Conservation (phyloP, 2,329 filamentous ascomycete genomes). For the Arthrobotrys pseudoclavata region DNA sequence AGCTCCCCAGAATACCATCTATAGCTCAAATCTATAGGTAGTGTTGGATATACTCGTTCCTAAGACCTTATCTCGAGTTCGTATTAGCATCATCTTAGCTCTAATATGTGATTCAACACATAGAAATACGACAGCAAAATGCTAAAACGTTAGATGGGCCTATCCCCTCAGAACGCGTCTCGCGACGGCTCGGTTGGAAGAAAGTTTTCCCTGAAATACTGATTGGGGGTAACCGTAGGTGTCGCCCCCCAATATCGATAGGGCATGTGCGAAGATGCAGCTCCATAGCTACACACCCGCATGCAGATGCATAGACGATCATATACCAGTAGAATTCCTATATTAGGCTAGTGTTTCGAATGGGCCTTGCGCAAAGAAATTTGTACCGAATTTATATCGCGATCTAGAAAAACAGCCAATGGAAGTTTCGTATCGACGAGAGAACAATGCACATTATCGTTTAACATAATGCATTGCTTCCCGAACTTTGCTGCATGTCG, state of each 20-base stretch:
- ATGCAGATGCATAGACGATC: conserved; percentile 4
- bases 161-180: neutral
- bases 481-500: neutral
- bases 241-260: conserved; percentile 8
- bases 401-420: neutral
- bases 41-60: too few species aligned
- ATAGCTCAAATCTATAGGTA: too few species aligned
- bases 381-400: neutral
- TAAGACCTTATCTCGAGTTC: neutral
- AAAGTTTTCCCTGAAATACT: conserved; percentile 1
- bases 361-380: neutral
- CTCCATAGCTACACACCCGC: neutral
- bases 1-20: too few species aligned
- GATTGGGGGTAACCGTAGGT: neutral
- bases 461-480: neutral
- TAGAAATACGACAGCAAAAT: conserved; percentile 1
- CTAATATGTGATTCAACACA: conserved; percentile 9
- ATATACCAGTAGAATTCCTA: neutral
- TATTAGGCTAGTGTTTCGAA: neutral
- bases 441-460: conserved; percentile 15
- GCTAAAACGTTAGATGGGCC: neutral
- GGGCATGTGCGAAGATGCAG: conserved; percentile 2
- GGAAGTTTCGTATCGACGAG: neutral
- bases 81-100: neutral
- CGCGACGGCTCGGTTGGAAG: conserved; percentile 1